phyloP scores from a whole-genome alignment of 805 yeast species.

The Suhomyces faveliae region DNA sequence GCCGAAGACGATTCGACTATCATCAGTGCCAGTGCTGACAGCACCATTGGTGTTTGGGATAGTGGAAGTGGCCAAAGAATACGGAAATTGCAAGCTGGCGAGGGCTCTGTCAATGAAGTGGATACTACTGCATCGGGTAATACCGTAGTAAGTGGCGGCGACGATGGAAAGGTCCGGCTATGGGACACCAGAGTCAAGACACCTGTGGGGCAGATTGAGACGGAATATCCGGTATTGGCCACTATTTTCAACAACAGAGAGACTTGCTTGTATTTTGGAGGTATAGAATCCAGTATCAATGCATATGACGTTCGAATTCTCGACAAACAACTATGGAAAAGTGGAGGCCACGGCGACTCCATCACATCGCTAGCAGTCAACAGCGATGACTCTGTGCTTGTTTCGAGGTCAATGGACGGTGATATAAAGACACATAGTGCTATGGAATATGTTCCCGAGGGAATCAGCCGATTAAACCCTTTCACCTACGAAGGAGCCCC shows the following conservation, averaged over 20 bases:
- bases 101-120: slow-evolving; percentile 55
- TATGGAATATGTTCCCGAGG: slow-evolving; percentile 39
- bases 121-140: slow-evolving; percentile 24
- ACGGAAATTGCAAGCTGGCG: slow-evolving; percentile 54
- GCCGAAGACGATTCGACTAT: slow-evolving; percentile 39
- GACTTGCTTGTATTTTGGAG: slow-evolving; percentile 51
- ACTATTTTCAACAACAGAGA: slow-evolving; percentile 37
- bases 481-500: slow-evolving; percentile 57
- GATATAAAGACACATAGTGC: slow-evolving; percentile 58
- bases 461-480: slow-evolving; percentile 42
- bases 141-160: slow-evolving; percentile 53
- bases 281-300: slow-evolving; percentile 63
- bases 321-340: slow-evolving; percentile 45
- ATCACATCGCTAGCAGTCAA: slow-evolving; percentile 57
- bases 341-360: slow-evolving; percentile 34
- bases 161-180: slow-evolving; percentile 56
- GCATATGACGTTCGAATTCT: slow-evolving; percentile 57
- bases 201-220: slow-evolving; percentile 36
- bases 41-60: slow-evolving; percentile 63
- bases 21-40: slow-evolving; percentile 60
- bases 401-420: slow-evolving; percentile 58
- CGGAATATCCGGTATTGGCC: slow-evolving; percentile 60
- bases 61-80: slow-evolving; percentile 51
- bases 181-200: slow-evolving; percentile 68
- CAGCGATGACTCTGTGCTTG: slow-evolving; percentile 43